Evolutionary conservation across 805 yeast species (phyloP), one percentile per base, ranked within the genome.

Genomic region (Starmerella stigmatis): DNA sequence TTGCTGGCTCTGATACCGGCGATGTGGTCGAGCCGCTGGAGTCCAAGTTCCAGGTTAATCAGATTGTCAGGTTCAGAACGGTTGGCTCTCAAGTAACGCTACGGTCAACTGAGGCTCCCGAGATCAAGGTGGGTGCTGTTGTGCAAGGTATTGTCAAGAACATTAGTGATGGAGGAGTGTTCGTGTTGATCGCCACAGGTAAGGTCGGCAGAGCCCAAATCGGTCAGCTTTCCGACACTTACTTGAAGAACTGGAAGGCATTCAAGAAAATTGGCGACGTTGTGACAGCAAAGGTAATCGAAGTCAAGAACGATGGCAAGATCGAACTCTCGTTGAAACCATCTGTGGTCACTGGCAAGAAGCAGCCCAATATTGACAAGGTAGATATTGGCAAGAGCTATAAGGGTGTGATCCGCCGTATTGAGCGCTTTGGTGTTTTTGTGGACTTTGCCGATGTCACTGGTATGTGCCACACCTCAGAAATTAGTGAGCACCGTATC

Each of bases 351-450:
- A 76, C 75, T 45, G 95, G 95, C 35, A 69, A 73, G 46, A 50
- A 44, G 37, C 56, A 54, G 32, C 47, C 49, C 8, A 57, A 59
- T n/a, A 39, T 64, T 19, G 78, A 73, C 35, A 92, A 83, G 46
- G 68, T 89, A 45, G 64, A 74, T 46, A 77, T 71, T 42, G 94
- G 83, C 45, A 83, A 80, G 22, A 66, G 79, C 25, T 76, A 68
- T 54, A 89, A 81, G 58, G 98, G 96, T 60, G 65, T 78, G 3
- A 80, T 89, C 35, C 79, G 75, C 60, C 74, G 74, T 49, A 83
- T 79, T 20, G 78, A 86, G 27, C 94, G 84, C 38, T 89, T 79
- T 60, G 98, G 98, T 67, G 94, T 86, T 3, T 89, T 89, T 59
- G 81, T 89, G 42, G 79, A 76, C 51, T 68, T 89, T 44, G 86